Evolutionary conservation across 345 rosid genomes (phyloP).

Genomic region (Dipteronia dyeriana): DNA sequence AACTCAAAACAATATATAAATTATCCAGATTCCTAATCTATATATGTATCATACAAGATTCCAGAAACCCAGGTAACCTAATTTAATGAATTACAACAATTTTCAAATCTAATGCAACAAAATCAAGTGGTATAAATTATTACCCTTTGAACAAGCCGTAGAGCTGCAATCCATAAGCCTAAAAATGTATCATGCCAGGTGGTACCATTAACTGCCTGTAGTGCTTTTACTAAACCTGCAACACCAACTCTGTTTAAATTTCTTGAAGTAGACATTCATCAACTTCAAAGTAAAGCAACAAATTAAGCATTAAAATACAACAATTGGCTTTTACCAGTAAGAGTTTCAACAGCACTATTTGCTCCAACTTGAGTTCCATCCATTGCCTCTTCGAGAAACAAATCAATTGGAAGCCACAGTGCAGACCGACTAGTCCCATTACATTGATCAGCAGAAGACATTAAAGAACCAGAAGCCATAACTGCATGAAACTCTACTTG

Average conservation of each 20-base stretch:
- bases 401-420: slow-evolving; percentile 93
- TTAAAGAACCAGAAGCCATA: slow-evolving; percentile 53
- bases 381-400: slow-evolving; percentile 91
- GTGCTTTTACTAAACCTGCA: slow-evolving; percentile 91
- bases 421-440: slow-evolving; percentile 68
- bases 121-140: slow-evolving; percentile 27
- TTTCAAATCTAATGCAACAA: not conserved
- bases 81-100: not conserved
- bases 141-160: slow-evolving; percentile 98
- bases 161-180: slow-evolving; percentile 89
- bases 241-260: slow-evolving; percentile 25
- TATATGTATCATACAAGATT: not conserved
- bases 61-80: not conserved
- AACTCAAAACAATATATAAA: not conserved
- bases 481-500: slow-evolving; percentile 55
- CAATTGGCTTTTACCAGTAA: slow-evolving; percentile 56
- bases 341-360: slow-evolving; percentile 67
- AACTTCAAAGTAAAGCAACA: slow-evolving; percentile 16
- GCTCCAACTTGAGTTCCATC: slow-evolving; percentile 77
- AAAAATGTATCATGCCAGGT: slow-evolving; percentile 91
- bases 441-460: slow-evolving; percentile 65
- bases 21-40: slow-evolving; percentile 12
- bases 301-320: slow-evolving; percentile 26
- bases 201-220: slow-evolving; percentile 75
- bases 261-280: slow-evolving; percentile 4